These are phyloP conservation scores for Amphicarpaea edgeworthii DNA, from an alignment of 306 rosid genomes.

Conservation along the genomic window DNA sequence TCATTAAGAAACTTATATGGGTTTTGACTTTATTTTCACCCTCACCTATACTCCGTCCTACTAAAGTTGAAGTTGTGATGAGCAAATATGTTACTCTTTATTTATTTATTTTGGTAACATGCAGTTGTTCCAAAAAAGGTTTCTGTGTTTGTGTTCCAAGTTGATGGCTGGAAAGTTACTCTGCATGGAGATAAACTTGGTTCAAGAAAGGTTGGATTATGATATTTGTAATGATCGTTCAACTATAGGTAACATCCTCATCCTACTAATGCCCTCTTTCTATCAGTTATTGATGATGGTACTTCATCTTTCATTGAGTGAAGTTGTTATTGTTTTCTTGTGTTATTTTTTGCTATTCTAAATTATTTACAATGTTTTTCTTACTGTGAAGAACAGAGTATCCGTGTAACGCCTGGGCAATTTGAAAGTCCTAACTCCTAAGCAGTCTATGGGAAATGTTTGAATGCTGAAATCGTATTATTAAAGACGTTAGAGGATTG, in stretches of 20 bases:
- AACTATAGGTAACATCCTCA: slow-evolving; percentile 35
- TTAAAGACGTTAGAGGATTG: background rate
- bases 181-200: slow-evolving; percentile 80
- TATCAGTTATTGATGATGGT: background rate
- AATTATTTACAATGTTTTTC: slow-evolving; percentile 5
- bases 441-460: background rate
- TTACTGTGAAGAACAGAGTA: background rate
- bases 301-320: slow-evolving; percentile 8
- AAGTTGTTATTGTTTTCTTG: background rate
- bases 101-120: background rate
- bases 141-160: slow-evolving; percentile 76
- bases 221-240: slow-evolving; percentile 38
- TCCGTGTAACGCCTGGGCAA: background rate
- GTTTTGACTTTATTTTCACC: slow-evolving; percentile 6
- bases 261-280: background rate
- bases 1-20: background rate
- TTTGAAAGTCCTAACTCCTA: slow-evolving; percentile 6
- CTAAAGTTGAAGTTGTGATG: too few species aligned
- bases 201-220: slow-evolving; percentile 65
- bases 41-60: too few species aligned
- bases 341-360: slow-evolving; percentile 12
- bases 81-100: too few species aligned
- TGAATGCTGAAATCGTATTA: background rate
- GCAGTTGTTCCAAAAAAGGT: slow-evolving; percentile 87
- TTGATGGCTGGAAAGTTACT: slow-evolving; percentile 85